A percentile compares a stretch with the other conserved stretches of the same genome.
These are phyloP conservation scores for Licmophora abbreviata DNA, from an alignment of 108 stramenopile genomes.

Conservation along the genomic window DNA sequence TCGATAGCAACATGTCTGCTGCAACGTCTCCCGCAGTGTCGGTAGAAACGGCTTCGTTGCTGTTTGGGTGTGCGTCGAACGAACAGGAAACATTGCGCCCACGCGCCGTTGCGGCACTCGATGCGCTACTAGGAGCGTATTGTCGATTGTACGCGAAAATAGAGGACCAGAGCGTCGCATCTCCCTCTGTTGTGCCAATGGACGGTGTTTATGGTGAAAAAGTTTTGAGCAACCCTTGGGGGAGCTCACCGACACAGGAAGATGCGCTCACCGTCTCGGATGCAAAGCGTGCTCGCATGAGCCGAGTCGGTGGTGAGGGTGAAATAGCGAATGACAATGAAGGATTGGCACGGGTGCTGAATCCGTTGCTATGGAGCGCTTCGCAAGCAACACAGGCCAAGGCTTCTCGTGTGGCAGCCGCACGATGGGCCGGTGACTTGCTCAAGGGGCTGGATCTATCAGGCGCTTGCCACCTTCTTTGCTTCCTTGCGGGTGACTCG, in stretches of 20 bases:
- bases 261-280: not conserved
- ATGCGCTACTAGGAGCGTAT: slow-evolving; percentile 56
- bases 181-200: not conserved
- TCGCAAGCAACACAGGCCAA: slow-evolving; percentile 49
- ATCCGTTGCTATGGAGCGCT: slow-evolving; percentile 63
- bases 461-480: slow-evolving; percentile 63
- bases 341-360: slow-evolving; percentile 18
- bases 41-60: slow-evolving; percentile 41
- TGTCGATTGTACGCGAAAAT: slow-evolving; percentile 22
- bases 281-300: too few species aligned
- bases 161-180: slow-evolving; percentile 6
- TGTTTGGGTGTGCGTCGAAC: slow-evolving; percentile 64
- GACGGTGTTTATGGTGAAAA: slow-evolving; percentile 44
- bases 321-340: not conserved
- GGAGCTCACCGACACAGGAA: not conserved
- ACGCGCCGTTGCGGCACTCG: slow-evolving; percentile 62
- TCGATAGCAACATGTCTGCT: slow-evolving; percentile 17
- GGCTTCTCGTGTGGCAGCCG: slow-evolving; percentile 63
- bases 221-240: slow-evolving; percentile 2
- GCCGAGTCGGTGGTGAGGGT: too few species aligned
- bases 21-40: slow-evolving; percentile 7
- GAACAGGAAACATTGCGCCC: slow-evolving; percentile 64
- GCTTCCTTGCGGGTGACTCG: slow-evolving; percentile 68
- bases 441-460: slow-evolving; percentile 31
- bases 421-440: slow-evolving; percentile 64